phyloP scores from a whole-genome alignment of 2,329 filamentous ascomycete species.

The Hypoxylon sp. region DNA sequence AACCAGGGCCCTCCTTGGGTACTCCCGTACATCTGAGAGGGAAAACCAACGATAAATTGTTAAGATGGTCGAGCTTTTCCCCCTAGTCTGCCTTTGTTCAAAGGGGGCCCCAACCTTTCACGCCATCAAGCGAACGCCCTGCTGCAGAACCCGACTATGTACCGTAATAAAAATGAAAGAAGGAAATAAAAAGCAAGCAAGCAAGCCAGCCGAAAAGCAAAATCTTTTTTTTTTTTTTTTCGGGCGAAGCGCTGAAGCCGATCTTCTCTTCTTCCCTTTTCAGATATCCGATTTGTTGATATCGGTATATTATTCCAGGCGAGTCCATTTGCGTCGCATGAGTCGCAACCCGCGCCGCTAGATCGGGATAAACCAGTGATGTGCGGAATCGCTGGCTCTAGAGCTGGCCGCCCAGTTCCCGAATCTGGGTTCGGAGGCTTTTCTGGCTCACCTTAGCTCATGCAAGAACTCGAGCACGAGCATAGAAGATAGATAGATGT shows the following conservation, averaged over 20 bases:
- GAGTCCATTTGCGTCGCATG: constrained; percentile 24
- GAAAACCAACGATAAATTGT: constrained; percentile 30
- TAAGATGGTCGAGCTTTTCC: constrained; percentile 18
- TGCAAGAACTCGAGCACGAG: constrained; percentile 35
- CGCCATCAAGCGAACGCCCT: constrained; percentile 29
- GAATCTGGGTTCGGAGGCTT: constrained; percentile 39
- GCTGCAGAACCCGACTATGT: constrained; percentile 18
- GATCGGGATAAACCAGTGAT: constrained; percentile 34
- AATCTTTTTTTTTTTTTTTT: constrained; percentile 6
- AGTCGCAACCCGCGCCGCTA: constrained; percentile 28
- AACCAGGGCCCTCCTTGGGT: constrained; percentile 32
- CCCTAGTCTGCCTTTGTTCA: constrained; percentile 25
- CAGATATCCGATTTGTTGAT: constrained; percentile 15
- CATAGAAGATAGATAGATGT: constrained; percentile 24
- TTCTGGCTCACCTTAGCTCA: constrained; percentile 37
- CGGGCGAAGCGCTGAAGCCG: constrained; percentile 25
- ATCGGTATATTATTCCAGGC: constrained; percentile 21
- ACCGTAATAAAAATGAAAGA: constrained; percentile 7
- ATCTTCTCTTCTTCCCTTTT: background rate
- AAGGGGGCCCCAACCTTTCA: constrained; percentile 24
- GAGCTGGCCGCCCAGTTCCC: constrained; percentile 28
- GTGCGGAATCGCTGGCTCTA: constrained; percentile 29
- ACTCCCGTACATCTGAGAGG: constrained; percentile 26
- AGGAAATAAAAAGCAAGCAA: constrained; percentile 5
- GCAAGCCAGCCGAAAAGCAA: background rate